Conservation (phyloP, 1,284 basidiomycete genomes). For the Entoloma clypeatum region DNA sequence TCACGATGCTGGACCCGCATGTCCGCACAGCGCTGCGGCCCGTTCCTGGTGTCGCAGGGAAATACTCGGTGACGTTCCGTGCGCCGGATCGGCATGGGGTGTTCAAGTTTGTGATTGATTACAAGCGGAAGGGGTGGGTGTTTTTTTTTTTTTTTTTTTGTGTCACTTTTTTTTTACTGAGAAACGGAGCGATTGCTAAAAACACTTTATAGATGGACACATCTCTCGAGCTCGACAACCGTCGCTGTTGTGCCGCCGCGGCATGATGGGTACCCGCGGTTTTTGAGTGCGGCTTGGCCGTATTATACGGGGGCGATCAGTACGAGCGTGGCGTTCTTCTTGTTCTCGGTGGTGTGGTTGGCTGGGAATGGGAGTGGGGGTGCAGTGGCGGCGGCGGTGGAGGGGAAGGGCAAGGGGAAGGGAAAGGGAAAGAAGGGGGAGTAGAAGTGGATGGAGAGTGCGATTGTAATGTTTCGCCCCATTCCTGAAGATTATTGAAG, state of each 20-base stretch:
- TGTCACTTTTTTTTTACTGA: too few relatives aligned
- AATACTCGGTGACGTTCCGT: constrained; percentile 77
- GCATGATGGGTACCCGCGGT: constrained; percentile 93
- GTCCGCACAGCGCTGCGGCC: constrained; percentile 71
- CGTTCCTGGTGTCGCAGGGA: constrained; percentile 51
- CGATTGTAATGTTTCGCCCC: constrained; percentile 5
- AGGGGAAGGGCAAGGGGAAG: constrained; percentile 53
- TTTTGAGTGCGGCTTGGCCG: constrained; percentile 91
- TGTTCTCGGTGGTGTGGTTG: constrained; percentile 86
- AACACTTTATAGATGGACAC: constrained; percentile 54
- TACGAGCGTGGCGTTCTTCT: constrained; percentile 78
- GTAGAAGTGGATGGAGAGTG: constrained; percentile 31
- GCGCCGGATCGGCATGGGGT: constrained; percentile 96
- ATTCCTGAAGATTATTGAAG: constrained; percentile 11
- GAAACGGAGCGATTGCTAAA: constrained; percentile 5
- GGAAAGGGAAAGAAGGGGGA: constrained; percentile 45
- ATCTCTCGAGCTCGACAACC: constrained; percentile 68
- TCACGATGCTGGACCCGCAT: constrained; percentile 97
- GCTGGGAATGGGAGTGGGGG: constrained; percentile 76
- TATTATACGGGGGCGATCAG: constrained; percentile 90
- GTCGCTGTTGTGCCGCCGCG: constrained; percentile 90
- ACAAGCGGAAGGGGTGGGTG: constrained; percentile 81
- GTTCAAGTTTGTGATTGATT: constrained; percentile 91
- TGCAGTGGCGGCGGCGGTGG: too few relatives aligned
- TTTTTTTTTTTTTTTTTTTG: constrained; percentile 4